These are phyloP conservation scores for Aureobasidium sp. DNA, from an alignment of 2,329 filamentous ascomycete genomes.

Conservation along the genomic window DNA sequence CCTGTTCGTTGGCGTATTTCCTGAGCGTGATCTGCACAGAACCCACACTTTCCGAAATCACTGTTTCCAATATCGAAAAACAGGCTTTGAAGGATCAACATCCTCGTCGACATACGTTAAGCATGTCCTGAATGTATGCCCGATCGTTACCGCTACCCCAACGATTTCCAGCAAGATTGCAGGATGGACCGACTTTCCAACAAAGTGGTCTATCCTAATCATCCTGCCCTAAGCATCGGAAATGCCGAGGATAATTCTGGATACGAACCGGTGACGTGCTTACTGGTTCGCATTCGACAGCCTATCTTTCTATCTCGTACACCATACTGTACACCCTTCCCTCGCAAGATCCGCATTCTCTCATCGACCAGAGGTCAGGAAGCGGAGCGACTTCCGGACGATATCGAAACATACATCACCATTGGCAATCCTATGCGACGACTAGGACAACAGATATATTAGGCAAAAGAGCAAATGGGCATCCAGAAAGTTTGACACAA, in stretches of 20 bases:
- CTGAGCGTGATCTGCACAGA: neutral
- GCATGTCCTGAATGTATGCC: neutral
- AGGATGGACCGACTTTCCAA: neutral
- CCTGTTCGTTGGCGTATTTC: neutral
- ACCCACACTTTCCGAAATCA: neutral
- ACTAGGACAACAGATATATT: neutral
- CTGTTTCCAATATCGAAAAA: neutral
- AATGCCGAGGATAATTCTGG: neutral
- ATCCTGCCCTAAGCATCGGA: neutral
- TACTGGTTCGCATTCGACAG: no score
- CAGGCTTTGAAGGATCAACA: neutral
- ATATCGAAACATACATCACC: neutral
- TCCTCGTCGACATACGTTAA: neutral
- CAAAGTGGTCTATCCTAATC: neutral
- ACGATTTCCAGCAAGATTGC: neutral
- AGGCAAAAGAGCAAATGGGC: no score
- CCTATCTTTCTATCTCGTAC: neutral
- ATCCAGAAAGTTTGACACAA: no score
- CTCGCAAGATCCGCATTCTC: neutral
- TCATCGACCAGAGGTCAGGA: neutral
- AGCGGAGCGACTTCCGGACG: neutral
- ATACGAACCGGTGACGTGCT: neutral
- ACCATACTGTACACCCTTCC: neutral
- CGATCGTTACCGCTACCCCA: neutral
- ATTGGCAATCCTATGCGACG: neutral